Evolutionary conservation across 73 alveolate species (phyloP), one percentile per base, ranked within the genome.

Genomic region (Blepharisma japonicum): DNA sequence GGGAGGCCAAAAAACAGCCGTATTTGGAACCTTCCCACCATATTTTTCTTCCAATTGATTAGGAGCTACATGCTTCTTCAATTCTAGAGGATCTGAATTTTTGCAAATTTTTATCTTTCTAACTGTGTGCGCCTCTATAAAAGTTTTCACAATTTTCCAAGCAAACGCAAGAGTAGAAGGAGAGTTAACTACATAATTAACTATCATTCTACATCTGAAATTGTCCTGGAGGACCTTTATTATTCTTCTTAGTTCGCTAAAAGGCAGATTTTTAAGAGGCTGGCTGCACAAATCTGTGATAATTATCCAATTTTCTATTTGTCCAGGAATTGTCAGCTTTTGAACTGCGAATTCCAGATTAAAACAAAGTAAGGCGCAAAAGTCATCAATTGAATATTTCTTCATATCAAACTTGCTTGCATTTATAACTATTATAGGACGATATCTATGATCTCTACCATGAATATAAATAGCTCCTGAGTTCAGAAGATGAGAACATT

Each of bases 381-480:
- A 27, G 83, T 48, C 80, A 55, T 70, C 39, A 81, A 49, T 56
- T 25, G 56, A 39, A 27, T 71, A 67, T 18, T 54, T 68, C 32
- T 81, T 49, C 42, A 71, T 71, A 54, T 76, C 56, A 42, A 84
- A 71, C 55, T 72, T 84, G 27, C 55, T 51, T 20, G 86, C 87
- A 79, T 84, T 84, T 14, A 84, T 71, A 21, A 84, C 66, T n/a
- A 84, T 68, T 38, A 84, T 54, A 45, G 91, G 91, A 39, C 91
- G 72, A 46, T 78, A 84, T 53, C 87, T 45, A 68, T 84, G 78
- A 51, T 84, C 91, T 25, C 91, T 61, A n/a, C 91, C 91, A 79
- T 84, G 87, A 32, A 84, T 51, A 55, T 84, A 84, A 6, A 84
- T 78, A 6, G 87, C 81, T n/a, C 91, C 91, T 14, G 74, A 61